These are phyloP conservation scores for Spergularia marina DNA, from an alignment of 148 eudicot species.

Conservation along the genomic window DNA sequence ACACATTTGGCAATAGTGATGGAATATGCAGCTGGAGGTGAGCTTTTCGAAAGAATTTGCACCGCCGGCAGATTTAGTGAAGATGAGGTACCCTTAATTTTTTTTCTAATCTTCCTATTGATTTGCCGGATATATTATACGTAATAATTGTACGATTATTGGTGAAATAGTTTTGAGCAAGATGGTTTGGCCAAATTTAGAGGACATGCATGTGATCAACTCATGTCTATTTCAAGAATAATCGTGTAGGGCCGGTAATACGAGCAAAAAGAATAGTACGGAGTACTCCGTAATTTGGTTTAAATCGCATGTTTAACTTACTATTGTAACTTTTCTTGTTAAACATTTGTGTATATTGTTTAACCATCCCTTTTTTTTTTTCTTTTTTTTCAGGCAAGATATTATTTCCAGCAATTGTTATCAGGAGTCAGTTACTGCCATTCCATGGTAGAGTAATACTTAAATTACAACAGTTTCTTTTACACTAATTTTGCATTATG, in stretches of 20 bases:
- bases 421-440: slow-evolving; percentile 85
- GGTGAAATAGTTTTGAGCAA: too few species aligned
- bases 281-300: not conserved
- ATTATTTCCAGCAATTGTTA: slow-evolving; percentile 68
- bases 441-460: slow-evolving; percentile 50
- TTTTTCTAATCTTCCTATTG: not conserved
- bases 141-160: not conserved
- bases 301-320: not conserved
- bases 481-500: not conserved
- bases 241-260: too few species aligned
- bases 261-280: not conserved
- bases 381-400: slow-evolving; percentile 49
- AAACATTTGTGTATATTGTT: too few species aligned
- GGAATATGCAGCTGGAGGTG: slow-evolving; percentile 83
- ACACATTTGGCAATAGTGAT: slow-evolving; percentile 74
- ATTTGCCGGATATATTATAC: not conserved
- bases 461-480: not conserved
- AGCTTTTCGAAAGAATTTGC: slow-evolving; percentile 69
- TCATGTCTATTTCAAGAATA: too few species aligned
- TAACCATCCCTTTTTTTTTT: not conserved
- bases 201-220: too few species aligned
- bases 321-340: too few species aligned
- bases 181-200: too few species aligned
- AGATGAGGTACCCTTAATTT: slow-evolving; percentile 46
- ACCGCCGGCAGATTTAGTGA: slow-evolving; percentile 72